Evolutionary conservation across 371 early-diverging fungal genomes (phyloP), one percentile per base, ranked within the genome.

Genomic region (Entomophthora muscae): DNA sequence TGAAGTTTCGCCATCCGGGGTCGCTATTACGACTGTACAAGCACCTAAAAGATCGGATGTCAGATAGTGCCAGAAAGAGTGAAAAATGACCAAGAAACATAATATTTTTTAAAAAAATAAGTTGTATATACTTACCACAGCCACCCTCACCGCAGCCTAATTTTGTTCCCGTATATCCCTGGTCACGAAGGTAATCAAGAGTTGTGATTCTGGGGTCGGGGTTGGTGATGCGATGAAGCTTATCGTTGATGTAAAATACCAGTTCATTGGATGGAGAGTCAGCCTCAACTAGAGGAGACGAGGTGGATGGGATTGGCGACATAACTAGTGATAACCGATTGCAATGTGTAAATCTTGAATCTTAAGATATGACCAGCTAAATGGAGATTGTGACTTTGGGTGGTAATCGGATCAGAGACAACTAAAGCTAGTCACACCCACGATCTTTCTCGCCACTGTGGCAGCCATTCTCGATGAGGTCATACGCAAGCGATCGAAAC

Each of bases 71-170:
- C n/a, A 58, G 24, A n/a, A n/a, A n/a, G n/a, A n/a, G n/a, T n/a
- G n/a, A n/a, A n/a, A n/a, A n/a, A n/a, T n/a, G n/a, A n/a, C n/a
- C n/a, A n/a, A n/a, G n/a, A 51, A 51, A 51, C 12, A 12, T 51
- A 51, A 51, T 51, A 51, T 12, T 51, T 51, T 51, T n/a, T 12
- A 51, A 51, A n/a, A n/a, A n/a, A n/a, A n/a, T n/a, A n/a, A n/a
- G n/a, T n/a, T n/a, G 12, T 51, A 51, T 26, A 3, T 24, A 26
- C 55, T 59, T 70, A 67, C 81, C 82, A 66, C 81, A 84, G 28
- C 80, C 82, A 67, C 83, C 84, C 63, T 83, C 86, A 27, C 80
- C 83, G 65, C 87, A 86, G 29, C 89, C 89, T n/a, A 86, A 75
- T 71, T 88, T 88, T 42, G 86, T 83, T 27, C 89, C 87, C 1